phyloP scores from a whole-genome alignment of 1,284 basidiomycete species.

The Blastosporella zonata region DNA sequence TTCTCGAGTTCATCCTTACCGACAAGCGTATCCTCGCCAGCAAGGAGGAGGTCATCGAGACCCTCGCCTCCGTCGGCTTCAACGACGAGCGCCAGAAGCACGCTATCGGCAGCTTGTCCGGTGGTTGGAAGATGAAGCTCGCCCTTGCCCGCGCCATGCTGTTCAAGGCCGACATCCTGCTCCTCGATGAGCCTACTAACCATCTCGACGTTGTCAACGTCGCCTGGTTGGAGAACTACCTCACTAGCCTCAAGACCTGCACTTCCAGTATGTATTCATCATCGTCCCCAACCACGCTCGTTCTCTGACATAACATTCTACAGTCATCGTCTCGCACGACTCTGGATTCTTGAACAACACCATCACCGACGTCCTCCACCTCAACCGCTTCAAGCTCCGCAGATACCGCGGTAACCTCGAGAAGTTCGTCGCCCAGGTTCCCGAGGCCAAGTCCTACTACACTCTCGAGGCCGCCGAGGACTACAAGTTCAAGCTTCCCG shows the following conservation, averaged over 20 bases:
- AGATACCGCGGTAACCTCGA: constrained; percentile 98
- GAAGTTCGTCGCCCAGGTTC: constrained; percentile 90
- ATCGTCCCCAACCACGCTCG: constrained; percentile 16
- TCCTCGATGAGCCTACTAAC: constrained; percentile 98
- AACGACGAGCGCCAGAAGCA: constrained; percentile 81
- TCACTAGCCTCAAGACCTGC: constrained; percentile 84
- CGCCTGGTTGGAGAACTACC: constrained; percentile 96
- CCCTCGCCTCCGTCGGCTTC: constrained; percentile 91
- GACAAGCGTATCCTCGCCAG: constrained; percentile 83
- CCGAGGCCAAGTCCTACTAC: constrained; percentile 98
- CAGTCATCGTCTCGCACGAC: constrained; percentile 97
- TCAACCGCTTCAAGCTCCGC: constrained; percentile 99
- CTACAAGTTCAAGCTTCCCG: constrained; percentile 96
- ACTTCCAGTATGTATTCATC: constrained; percentile 72
- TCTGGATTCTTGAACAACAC: constrained; percentile 98
- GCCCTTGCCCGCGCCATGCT: constrained; percentile 98
- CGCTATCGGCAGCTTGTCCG: constrained; percentile 89
- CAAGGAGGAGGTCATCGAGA: constrained; percentile 74
- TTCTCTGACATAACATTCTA: constrained; percentile 17
- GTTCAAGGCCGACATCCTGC: constrained; percentile 97
- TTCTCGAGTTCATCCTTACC: constrained; percentile 83
- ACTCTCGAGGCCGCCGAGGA: constrained; percentile 91
- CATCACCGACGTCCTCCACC: constrained; percentile 97
- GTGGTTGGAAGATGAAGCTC: constrained; percentile 99
- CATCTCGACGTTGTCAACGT: constrained; percentile 97